Conservation (phyloP, 1,284 basidiomycete genomes). For the Phellopilus nigrolimitatus region DNA sequence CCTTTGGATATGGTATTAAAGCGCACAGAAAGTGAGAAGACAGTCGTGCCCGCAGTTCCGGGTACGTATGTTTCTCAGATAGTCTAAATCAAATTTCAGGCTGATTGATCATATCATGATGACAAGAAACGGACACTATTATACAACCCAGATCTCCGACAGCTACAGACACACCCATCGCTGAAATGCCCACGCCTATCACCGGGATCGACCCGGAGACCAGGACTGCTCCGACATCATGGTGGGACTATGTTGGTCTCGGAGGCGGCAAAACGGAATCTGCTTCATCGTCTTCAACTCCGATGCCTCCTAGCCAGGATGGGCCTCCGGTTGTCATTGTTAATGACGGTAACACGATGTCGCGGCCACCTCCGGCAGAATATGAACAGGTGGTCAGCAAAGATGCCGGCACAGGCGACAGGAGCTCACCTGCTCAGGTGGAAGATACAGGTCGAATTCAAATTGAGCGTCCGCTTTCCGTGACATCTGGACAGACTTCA, state of each 20-base stretch:
- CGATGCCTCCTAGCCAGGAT: background rate
- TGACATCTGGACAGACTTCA: constrained; percentile 36
- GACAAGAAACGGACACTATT: background rate
- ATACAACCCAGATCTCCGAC: background rate
- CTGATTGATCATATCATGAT: background rate
- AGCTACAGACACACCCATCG: background rate
- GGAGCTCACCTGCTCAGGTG: background rate
- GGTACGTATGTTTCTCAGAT: background rate
- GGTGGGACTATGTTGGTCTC: constrained; percentile 59
- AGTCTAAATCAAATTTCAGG: background rate
- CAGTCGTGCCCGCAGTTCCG: background rate
- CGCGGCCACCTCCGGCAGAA: background rate
- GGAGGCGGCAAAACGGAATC: constrained; percentile 6
- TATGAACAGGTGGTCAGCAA: background rate
- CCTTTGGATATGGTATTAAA: constrained; percentile 34
- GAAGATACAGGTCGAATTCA: background rate
- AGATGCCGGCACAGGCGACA: background rate
- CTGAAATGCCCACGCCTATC: background rate
- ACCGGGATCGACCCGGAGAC: background rate
- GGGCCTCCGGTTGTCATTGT: no score
- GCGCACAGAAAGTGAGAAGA: constrained; percentile 21
- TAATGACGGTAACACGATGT: background rate
- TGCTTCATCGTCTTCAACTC: background rate
- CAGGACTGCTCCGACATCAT: constrained; percentile 26
- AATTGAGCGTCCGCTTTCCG: background rate